Evolutionary conservation across 192 early-diverging fungal species (phyloP), one percentile per base, ranked within the genome.

Genomic region (Coemansia sp.): DNA sequence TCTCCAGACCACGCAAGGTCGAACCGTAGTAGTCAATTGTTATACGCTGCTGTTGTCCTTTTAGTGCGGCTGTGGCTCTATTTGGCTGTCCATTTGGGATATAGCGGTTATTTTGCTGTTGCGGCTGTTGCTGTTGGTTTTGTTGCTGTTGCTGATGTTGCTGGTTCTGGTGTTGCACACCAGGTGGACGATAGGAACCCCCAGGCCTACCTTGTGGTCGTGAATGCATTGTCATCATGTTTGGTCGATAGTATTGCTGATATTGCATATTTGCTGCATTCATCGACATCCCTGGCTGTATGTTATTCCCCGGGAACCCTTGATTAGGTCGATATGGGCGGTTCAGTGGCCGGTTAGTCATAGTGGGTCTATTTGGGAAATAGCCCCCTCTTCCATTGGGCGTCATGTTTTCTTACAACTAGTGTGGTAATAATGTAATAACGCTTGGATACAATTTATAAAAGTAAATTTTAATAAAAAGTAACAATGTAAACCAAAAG

Each of bases 1-100:
- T 39, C 48, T 83, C 93, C 45, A 91, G 74, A 61, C 90, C 89
- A 59, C 88, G 84, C 43, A 89, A 86, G 12, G 95, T 84, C 23
- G 89, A 85, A 18, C 91, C 85, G 63, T 94, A 92, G 73, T 93
- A 95, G 76, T 99, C 97, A 16, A 99, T 90, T 0, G 97, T 99
- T 11, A 91, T 84, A 50, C 97, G 82, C 76, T 97, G 93, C 63
- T 96, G 89, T 12, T 92, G 92, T 71, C 93, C 91, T 56, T 95
- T 84, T 73, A 94, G 86, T 16, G 87, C 86, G 64, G 57, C 59
- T 65, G 73, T n/a, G 39, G 39, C 41, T n/a, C 41, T 45, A 45
- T 45, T 45, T 3, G 41, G 41, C 14, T 45, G 41, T 45, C 41
- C 41, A 45, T 45, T 45, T 16, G 41, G 41, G 11, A 45, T 45